Base-by-base conservation (phyloP, 345 rosid genomes). In the Toxicodendron radicans region DNA sequence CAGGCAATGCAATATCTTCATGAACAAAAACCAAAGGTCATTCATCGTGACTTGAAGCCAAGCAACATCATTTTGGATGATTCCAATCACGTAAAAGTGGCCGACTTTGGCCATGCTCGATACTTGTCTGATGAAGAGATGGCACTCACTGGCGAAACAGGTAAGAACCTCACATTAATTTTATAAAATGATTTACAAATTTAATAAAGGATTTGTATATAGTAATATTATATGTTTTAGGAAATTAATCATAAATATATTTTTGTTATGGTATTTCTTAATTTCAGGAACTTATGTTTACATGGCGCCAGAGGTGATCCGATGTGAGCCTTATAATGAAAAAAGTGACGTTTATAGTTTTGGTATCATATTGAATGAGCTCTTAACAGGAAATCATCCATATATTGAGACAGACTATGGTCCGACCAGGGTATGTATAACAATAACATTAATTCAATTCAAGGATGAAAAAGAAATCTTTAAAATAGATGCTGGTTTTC, bases 1-100 rank as follows among this genome's bases (percentile, higher is more conserved):
- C 90, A 83, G 67, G 91, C 87, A 9, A 86, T 90, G 90, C 90
- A 87, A 49, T 85, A 90, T 17, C 83, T 90, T 16, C 94, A 90
- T 74, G 88, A 82, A 68, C 94, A 90, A 65, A 82, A 73, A 43
- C 92, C 94, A 0, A 85, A 76, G 78, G 79, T 90, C n/a, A 57
- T 85, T n/a, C 92, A 86, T 56, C 84, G 91, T 8, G 94, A 90
- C 69, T 80, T 90, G 78, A 90, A 90, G 73, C 91, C 89, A 9
- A 87, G 89, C 76, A 90, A 90, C 75, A 75, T 90, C 18, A 87
- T 90, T 61, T 54, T 87, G 33, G 94, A 87, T 18, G 86, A 83
- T 49, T 82, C 77, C 20, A 52, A 73, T 43, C 92, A 74, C 7
- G 88, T 83, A 0, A 80, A 89, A 71, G 85, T 87, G 20, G 94